Evolutionary conservation across 345 rosid species (phyloP).

Genomic region (Citrus glauca): DNA sequence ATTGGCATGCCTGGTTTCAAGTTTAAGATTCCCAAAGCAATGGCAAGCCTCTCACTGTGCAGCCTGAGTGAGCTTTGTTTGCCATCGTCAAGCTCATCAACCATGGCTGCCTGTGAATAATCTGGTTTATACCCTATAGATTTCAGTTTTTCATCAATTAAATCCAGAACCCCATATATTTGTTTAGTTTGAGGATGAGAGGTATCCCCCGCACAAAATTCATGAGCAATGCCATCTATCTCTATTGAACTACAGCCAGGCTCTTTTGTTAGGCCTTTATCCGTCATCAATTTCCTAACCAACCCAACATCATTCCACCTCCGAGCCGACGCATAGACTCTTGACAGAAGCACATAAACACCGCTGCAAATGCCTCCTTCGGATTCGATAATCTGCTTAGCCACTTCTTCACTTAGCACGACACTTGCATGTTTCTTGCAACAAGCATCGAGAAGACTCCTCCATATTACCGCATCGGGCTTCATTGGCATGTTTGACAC

Average conservation of each 20-base stretch:
- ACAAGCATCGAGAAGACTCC: conserved; percentile 84
- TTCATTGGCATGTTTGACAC: conserved; percentile 61
- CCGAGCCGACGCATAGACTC: conserved; percentile 71
- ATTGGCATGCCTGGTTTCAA: conserved; percentile 58
- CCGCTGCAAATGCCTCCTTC: conserved; percentile 44
- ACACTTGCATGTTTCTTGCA: conserved; percentile 55
- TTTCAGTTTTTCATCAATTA: conserved; percentile 47
- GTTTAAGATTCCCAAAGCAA: conserved; percentile 65
- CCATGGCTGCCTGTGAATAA: conserved; percentile 49
- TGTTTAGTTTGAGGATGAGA: conserved; percentile 60
- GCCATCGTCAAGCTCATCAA: conserved; percentile 37
- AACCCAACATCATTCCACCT: conserved; percentile 73
- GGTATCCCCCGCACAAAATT: conserved; percentile 82
- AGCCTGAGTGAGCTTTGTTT: conserved; percentile 51
- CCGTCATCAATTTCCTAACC: conserved; percentile 64
- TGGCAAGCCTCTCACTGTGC: conserved; percentile 82
- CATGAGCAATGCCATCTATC: conserved; percentile 60
- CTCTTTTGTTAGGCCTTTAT: conserved; percentile 60
- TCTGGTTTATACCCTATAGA: conserved; percentile 50
- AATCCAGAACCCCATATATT: conserved; percentile 49
- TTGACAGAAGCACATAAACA: conserved; percentile 66
- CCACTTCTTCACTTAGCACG: conserved; percentile 64
- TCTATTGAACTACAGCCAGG: conserved; percentile 90
- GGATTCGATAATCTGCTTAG: conserved; percentile 46
- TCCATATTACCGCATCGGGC: conserved; percentile 82